Evolutionary conservation across 139 green algal species (phyloP).

Genomic region (Coccomyxa sp.): DNA sequence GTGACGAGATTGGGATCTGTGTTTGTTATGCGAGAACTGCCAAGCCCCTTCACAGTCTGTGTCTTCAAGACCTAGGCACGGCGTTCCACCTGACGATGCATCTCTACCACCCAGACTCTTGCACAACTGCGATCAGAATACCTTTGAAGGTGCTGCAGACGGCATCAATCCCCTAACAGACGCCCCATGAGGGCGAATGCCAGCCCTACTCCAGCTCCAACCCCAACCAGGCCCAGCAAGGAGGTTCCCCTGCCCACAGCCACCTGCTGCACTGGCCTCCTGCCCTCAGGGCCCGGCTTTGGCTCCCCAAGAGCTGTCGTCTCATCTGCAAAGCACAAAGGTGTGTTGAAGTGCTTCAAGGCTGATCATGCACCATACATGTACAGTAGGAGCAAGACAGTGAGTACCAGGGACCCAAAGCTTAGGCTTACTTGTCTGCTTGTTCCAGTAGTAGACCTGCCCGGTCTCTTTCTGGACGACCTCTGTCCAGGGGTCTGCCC

Average conservation of each 20-base stretch:
- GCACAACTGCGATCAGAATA: too few relatives aligned
- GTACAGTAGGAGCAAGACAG: not conserved
- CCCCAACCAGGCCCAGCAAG: not conserved
- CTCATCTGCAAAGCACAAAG: not conserved
- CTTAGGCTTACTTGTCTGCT: not conserved
- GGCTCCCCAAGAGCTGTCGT: conserved; percentile 8
- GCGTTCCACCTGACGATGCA: too few relatives aligned
- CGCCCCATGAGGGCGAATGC: not conserved
- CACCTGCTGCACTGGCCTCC: not conserved
- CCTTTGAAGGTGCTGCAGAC: not conserved
- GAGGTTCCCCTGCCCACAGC: not conserved
- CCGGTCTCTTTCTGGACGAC: conserved; percentile 1
- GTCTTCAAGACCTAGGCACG: too few relatives aligned
- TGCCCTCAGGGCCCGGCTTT: not conserved
- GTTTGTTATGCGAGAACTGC: too few relatives aligned
- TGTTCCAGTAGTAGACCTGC: conserved; percentile 6
- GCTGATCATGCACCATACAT: not conserved
- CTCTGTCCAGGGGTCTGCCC: conserved; percentile 4
- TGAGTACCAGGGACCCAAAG: not conserved
- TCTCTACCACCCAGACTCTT: too few relatives aligned
- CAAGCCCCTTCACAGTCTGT: too few relatives aligned
- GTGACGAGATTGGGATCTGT: too few relatives aligned
- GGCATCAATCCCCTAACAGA: not conserved
- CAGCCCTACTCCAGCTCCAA: not conserved
- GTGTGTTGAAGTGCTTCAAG: not conserved